Conservation (phyloP, 2,329 filamentous ascomycete genomes). For the Dactylonectria estremocensis region DNA sequence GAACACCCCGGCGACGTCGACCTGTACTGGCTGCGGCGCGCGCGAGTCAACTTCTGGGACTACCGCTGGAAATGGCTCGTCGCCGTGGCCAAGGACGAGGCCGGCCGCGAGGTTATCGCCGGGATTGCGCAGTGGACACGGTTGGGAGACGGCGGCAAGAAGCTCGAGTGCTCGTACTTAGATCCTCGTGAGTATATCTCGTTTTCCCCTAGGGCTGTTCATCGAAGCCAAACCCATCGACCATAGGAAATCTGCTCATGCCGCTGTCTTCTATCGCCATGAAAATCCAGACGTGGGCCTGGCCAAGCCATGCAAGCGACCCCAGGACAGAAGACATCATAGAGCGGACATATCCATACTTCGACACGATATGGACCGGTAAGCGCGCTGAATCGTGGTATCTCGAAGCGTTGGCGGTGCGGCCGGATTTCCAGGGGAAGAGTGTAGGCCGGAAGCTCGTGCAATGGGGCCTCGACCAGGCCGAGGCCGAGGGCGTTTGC, state of each 20-base stretch:
- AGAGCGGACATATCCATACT: constrained; percentile 36
- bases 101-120: constrained; percentile 29
- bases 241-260: constrained; percentile 38
- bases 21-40: too few relatives aligned
- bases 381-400: too few relatives aligned
- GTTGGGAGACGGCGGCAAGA: too few relatives aligned
- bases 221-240: neutral
- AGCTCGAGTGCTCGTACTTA: too few relatives aligned
- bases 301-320: constrained; percentile 33
- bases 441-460: constrained; percentile 57
- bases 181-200: too few relatives aligned
- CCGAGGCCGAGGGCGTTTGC: constrained; percentile 54
- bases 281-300: constrained; percentile 26
- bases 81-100: constrained; percentile 40
- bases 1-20: constrained; percentile 51
- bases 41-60: constrained; percentile 49
- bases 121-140: too few relatives aligned
- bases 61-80: constrained; percentile 48
- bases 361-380: constrained; percentile 38
- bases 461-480: constrained; percentile 57
- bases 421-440: constrained; percentile 56
- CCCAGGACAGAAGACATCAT: constrained; percentile 33
- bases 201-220: neutral
- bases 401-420: constrained; percentile 54
- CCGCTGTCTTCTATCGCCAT: constrained; percentile 35